phyloP scores from a whole-genome alignment of 2,329 filamentous ascomycete genomes.

The Allantophomopsis lycopodina region DNA sequence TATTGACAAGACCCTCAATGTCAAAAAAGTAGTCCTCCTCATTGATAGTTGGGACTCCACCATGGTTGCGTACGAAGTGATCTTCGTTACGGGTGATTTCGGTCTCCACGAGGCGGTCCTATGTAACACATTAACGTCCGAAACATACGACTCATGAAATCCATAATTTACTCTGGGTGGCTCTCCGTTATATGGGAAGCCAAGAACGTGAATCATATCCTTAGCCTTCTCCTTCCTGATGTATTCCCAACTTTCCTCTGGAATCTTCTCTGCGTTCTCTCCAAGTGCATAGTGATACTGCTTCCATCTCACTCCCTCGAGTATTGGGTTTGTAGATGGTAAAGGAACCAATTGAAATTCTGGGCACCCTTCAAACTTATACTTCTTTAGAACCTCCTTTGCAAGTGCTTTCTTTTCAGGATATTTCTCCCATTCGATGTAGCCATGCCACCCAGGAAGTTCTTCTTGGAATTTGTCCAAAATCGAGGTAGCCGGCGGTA shows the following conservation, averaged over 20 bases:
- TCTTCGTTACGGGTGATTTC: slow-evolving; percentile 43
- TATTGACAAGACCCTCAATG: slow-evolving; percentile 9
- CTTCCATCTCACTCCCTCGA: slow-evolving; percentile 42
- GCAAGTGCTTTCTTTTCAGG: slow-evolving; percentile 52
- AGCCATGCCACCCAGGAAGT: slow-evolving; percentile 21
- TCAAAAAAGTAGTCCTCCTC: slow-evolving; percentile 26
- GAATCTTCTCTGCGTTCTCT: slow-evolving; percentile 27
- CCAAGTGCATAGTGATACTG: slow-evolving; percentile 41
- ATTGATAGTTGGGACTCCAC: slow-evolving; percentile 54
- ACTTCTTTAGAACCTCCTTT: slow-evolving; percentile 35
- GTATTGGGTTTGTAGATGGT: slow-evolving; percentile 41
- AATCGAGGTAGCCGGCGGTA: too few relatives aligned
- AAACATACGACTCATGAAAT: background rate
- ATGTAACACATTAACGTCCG: background rate
- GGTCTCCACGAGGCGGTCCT: slow-evolving; percentile 36
- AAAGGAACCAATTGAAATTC: slow-evolving; percentile 43
- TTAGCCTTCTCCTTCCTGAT: slow-evolving; percentile 42
- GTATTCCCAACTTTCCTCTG: slow-evolving; percentile 42
- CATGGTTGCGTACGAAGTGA: slow-evolving; percentile 62
- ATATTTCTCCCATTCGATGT: slow-evolving; percentile 58
- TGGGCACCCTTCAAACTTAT: slow-evolving; percentile 32
- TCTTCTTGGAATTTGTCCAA: background rate
- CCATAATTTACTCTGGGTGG: slow-evolving; percentile 26
- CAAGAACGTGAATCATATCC: slow-evolving; percentile 46
- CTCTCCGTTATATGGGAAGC: slow-evolving; percentile 53